Evolutionary conservation across 331 rosid genomes (phyloP), one percentile per base, ranked within the genome.

Genomic region (Acacia concinna): DNA sequence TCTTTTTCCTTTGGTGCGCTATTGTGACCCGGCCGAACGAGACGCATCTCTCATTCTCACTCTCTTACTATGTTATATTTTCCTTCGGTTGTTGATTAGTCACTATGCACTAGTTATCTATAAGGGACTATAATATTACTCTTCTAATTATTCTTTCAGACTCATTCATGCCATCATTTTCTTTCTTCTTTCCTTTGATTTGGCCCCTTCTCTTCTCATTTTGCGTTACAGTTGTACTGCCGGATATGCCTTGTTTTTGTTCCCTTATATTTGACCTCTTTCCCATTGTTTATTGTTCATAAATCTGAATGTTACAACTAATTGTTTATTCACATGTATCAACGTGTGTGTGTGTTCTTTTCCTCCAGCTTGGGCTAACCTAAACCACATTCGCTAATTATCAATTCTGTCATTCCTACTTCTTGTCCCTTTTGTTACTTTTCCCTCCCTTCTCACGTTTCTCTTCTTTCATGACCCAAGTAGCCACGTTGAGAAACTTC

Each of bases 141-240:
- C 7, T 30, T 38, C 10, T 71, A 82, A 65, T 23, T 31, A 79
- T 69, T 60, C 37, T 44, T 37, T 52, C 74, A 12, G 12, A 47
- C 14, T 62, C 27, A 13, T 34, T 43, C 5, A 56, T 56, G 74
- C 68, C 67, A 75, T 76, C 77, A 60, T 76, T 71, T 80, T 71
- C 60, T 75, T 70, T 79, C 20, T 13, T 27, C 1, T 12, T 56
- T 56, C 23, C 56, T 59, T 27, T 27, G 5, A 11, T 59, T 59
- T 76, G 71, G 63, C 57, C 65, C 54, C 79, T 71, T 52, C 67
- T 49, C 59, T 41, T 57, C 34, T 21, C 69, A 25, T 56, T 47
- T 59, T 77, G 85, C 80, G 76, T 63, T 28, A 81, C 81, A 81
- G 85, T 43, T 81, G 88, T 81, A 85, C 83, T 80, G 86, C 88